A percentile compares a stretch with the other conserved stretches of the same genome.
These are phyloP conservation scores for Fusarium piperis DNA, from an alignment of 2,329 filamentous ascomycete species.

Conservation along the genomic window DNA sequence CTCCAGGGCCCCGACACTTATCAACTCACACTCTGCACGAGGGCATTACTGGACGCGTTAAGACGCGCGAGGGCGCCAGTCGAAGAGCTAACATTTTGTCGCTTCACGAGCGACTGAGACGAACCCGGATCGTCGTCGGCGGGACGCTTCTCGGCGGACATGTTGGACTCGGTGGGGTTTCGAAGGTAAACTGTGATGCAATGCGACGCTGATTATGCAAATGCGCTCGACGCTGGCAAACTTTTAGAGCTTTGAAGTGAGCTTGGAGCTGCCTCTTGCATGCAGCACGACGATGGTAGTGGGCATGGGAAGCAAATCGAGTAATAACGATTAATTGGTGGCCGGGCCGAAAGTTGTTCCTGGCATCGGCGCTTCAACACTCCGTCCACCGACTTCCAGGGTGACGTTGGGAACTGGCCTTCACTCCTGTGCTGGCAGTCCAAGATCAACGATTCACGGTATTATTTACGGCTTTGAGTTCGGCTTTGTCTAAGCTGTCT, in stretches of 20 bases:
- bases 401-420: slow-evolving; percentile 32
- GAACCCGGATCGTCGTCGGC: slow-evolving; percentile 85
- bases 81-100: slow-evolving; percentile 74
- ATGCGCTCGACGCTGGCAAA: slow-evolving; percentile 6
- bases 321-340: slow-evolving; percentile 41
- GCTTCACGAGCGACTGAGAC: slow-evolving; percentile 86
- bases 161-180: slow-evolving; percentile 50
- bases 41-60: slow-evolving; percentile 59
- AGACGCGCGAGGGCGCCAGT: slow-evolving; percentile 60
- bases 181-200: not conserved
- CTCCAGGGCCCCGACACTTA: accelerated
- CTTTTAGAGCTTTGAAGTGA: slow-evolving; percentile 13
- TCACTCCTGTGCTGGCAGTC: slow-evolving; percentile 23
- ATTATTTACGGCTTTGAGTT: not conserved
- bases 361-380: slow-evolving; percentile 33
- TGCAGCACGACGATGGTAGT: slow-evolving; percentile 20
- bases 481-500: not conserved
- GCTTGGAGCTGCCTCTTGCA: slow-evolving; percentile 25
- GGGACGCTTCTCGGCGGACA: slow-evolving; percentile 92
- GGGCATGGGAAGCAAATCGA: slow-evolving; percentile 29
- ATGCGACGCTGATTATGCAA: slow-evolving; percentile 17
- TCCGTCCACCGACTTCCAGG: slow-evolving; percentile 38
- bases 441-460: slow-evolving; percentile 6
- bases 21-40: slow-evolving; percentile 61
- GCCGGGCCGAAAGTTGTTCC: slow-evolving; percentile 51